Evolutionary conservation across 495 filamentous ascomycete species (phyloP), one percentile per base, ranked within the genome.

Genomic region (Podospora comata): DNA sequence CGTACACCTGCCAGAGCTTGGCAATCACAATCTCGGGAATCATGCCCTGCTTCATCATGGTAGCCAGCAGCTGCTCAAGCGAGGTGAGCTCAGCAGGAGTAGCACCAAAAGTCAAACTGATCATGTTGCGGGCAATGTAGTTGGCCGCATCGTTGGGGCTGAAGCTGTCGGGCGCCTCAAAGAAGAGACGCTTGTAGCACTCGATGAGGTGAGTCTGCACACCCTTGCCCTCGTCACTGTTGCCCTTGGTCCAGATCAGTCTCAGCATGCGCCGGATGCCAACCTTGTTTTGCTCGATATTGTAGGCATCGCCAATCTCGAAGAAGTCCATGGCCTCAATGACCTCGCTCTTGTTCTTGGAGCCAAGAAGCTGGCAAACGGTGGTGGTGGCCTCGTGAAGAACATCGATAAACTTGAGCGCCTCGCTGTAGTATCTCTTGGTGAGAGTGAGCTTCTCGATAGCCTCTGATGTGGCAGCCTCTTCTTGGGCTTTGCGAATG

Each of bases 321-420:
- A 98, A 96, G 78, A 95, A 98, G 73, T 99, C 95, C 93, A 99
- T 99, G 3, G 95, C 96, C 74, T 98, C 96, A 66, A 98, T 97
- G 27, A 97, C 91, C 77, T 99, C 95, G 69, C 90, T 96, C 82
- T 98, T 98, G 81, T 98, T 99, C 74, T 91, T 92, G 16, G 94
- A 94, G 5, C 91, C 89, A 11, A 99, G 84, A 5, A 99, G 85
- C 78, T 97, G 94, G 68, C 89, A 91, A 19, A 98, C 87, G 15
- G 88, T 84, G 2, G 79, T 81, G 0, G 92, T 94, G 39, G 91
- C 91, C 15, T 87, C 85, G 72, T 97, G 93, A 19, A 99, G 81
- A n/a, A 94, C 91, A 67, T 97, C 90, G 71, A 98, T 97, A 77
- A 99, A 99, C 58, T 90, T 89, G 58, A 98, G 84, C 18, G 96